Base-by-base conservation (phyloP, 257 asterid genomes). In the Paraleonurus japonicus region DNA sequence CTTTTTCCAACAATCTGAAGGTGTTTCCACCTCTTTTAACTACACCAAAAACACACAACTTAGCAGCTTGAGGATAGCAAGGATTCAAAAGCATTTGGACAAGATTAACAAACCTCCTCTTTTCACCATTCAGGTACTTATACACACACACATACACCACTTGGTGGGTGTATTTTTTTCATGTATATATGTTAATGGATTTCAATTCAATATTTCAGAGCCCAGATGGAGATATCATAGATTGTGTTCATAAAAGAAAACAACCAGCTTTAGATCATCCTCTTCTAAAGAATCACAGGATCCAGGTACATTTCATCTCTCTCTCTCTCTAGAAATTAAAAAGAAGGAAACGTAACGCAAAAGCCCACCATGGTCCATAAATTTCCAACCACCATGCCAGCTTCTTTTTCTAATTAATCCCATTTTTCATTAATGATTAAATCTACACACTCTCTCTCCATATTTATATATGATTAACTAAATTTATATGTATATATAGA, bases 231-330 rank as follows among this genome's bases (percentile, higher is more conserved):
- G 99, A 94, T 82, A 72, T 91, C n/a, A 94, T 94, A 69, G 99
- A 94, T 24, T 94, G 99, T 82, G 96, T 94, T 69, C 98, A 88
- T 62, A 89, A 83, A 82, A 88, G 81, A 79, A 89, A 83, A 57
- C 99, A 94, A 70, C 92, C 98, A 72, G 99, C 98, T 70, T 73
- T 94, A 7, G 99, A 94, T 80, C 99, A 94, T 80, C 98, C 99
- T 33, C 96, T 89, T 37, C 87, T 94, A 39, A 88, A 88, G 88
- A 81, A 89, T 79, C 99, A 94, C 95, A 94, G 83, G 81, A 91
- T 94, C 81, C 99, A 94, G 98, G 98, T 93, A 76, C 9, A 15
- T 4, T 5, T 0, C 20, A 27, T 7, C 30, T 47, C 37, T 37
- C 16, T n/a, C 35, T 55, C 15, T 69, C 35, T 33, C 63, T 12